phyloP scores from a whole-genome alignment of 2,329 filamentous ascomycete species.

The Aspergillus bombycis region DNA sequence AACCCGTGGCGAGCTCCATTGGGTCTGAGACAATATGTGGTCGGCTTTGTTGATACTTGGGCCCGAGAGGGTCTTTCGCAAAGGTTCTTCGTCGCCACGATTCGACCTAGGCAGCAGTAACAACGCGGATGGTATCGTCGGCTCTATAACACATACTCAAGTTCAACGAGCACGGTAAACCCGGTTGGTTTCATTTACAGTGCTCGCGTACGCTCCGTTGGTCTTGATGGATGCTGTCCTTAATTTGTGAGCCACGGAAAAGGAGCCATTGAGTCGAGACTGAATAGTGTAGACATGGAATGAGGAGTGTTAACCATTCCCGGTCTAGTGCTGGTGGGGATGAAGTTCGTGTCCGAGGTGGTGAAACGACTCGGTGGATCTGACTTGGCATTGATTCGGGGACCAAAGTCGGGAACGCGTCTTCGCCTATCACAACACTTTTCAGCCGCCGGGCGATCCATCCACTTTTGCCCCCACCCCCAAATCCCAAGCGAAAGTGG shows the following conservation, averaged over 20 bases:
- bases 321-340: background rate
- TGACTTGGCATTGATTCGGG: background rate
- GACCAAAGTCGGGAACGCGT: conserved; percentile 1
- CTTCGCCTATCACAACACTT: background rate
- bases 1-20: too few relatives aligned
- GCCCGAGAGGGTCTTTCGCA: background rate
- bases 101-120: background rate
- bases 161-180: too few relatives aligned
- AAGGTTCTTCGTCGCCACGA: background rate
- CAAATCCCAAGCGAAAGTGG: conserved; percentile 5
- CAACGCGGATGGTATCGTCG: background rate
- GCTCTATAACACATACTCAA: too few relatives aligned
- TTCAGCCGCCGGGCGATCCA: background rate
- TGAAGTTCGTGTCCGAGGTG: background rate
- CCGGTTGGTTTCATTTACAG: too few relatives aligned
- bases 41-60: background rate
- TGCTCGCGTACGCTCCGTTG: too few relatives aligned
- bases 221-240: too few relatives aligned
- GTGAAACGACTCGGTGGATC: conserved; percentile 5
- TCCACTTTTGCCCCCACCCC: conserved; percentile 3
- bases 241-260: too few relatives aligned
- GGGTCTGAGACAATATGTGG: background rate
- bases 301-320: background rate
- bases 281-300: background rate
- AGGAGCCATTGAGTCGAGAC: background rate